phyloP scores from a whole-genome alignment of 169 alveolate species.

The Eimeria necatrix region DNA sequence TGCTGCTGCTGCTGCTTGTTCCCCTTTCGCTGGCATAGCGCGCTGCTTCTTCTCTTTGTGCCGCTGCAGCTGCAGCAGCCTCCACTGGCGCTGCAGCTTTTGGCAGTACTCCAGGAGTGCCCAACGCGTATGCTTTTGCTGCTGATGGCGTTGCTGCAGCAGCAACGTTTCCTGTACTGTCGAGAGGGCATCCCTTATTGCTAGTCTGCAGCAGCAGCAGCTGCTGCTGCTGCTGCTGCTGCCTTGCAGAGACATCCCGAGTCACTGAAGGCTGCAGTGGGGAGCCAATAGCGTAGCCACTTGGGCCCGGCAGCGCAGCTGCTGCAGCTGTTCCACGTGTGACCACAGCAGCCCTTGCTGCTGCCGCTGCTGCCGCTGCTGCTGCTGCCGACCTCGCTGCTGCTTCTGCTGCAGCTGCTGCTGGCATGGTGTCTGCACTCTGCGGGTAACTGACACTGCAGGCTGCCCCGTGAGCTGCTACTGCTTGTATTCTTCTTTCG shows the following conservation, averaged over 20 bases:
- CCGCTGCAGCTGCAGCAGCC: neutral
- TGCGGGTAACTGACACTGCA: neutral
- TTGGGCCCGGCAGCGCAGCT: neutral
- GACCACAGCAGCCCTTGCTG: conserved; percentile 21
- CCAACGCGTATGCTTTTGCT: neutral
- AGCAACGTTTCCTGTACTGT: neutral
- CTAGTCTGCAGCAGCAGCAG: neutral
- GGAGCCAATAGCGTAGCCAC: neutral
- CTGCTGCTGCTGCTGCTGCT: conserved; percentile 42
- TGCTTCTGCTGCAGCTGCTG: conserved; percentile 40
- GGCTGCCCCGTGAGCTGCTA: conserved; percentile 66
- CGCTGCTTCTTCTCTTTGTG: neutral
- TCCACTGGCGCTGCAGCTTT: neutral
- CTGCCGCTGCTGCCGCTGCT: neutral
- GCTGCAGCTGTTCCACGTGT: neutral
- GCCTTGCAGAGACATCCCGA: neutral
- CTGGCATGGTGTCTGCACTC: neutral
- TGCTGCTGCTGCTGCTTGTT: conserved; percentile 42
- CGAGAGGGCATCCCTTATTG: no score
- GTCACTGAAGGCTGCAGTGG: no score
- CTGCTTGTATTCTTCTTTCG: conserved; percentile 1
- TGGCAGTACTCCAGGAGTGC: neutral
- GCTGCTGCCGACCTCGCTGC: neutral
- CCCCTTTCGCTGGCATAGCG: conserved; percentile 5
- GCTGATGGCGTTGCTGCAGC: neutral